Percentiles rank a stretch among this genome's conserved stretches.
Conservation (phyloP, 371 early-diverging fungal genomes). For the Mortierella sp. region DNA sequence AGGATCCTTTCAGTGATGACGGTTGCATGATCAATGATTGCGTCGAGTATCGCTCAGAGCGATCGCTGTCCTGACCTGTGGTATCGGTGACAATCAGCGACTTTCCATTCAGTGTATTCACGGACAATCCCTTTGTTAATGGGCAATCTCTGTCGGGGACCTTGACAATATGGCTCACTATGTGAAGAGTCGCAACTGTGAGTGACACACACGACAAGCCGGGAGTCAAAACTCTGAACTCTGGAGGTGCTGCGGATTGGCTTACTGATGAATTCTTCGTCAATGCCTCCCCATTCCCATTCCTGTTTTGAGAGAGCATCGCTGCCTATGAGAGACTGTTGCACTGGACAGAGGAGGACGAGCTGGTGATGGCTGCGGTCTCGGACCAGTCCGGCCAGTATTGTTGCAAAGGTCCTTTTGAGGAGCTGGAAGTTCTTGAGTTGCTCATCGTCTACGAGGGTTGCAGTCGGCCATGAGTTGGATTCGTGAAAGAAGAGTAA, state of each 20-base stretch:
- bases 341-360: constrained; percentile 43
- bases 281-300: constrained; percentile 55
- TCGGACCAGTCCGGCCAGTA: constrained; percentile 23
- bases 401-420: constrained; percentile 27
- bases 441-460: constrained; percentile 27
- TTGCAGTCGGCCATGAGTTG: constrained; percentile 25
- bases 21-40: no score
- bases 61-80: constrained; percentile 13
- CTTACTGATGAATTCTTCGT: constrained; percentile 49
- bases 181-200: not conserved
- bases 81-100: constrained; percentile 44
- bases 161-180: constrained; percentile 44
- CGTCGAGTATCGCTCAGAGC: no score
- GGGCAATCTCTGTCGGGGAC: constrained; percentile 37
- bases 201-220: not conserved
- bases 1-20: not conserved
- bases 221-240: not conserved
- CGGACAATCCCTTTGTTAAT: constrained; percentile 16
- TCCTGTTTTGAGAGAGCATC: constrained; percentile 28
- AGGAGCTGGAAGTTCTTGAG: constrained; percentile 38
- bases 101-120: constrained; percentile 37
- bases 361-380: constrained; percentile 31
- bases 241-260: no score
- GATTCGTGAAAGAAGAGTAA: constrained; percentile 48
- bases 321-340: constrained; percentile 36